These are phyloP conservation scores for Epichloe gansuensis DNA, from an alignment of 2,329 filamentous ascomycete species.

Conservation along the genomic window DNA sequence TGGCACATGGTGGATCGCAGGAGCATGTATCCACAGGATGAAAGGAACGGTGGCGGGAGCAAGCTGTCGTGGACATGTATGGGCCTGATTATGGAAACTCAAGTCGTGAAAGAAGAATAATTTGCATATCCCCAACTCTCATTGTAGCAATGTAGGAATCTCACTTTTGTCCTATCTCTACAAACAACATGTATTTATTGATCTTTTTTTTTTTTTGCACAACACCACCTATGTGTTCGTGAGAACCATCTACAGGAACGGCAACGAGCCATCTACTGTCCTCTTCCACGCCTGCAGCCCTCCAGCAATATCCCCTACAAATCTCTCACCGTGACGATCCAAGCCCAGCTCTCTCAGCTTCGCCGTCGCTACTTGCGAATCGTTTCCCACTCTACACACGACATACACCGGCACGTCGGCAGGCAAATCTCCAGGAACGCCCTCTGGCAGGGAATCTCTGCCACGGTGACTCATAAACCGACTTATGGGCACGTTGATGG, in stretches of 20 bases:
- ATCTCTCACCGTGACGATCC: conserved; percentile 37
- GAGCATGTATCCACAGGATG: conserved; percentile 1
- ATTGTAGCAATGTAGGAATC: conserved; percentile 7
- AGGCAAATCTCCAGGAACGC: conserved; percentile 27
- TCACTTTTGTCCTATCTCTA: background rate
- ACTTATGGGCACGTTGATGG: conserved; percentile 53
- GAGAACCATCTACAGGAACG: conserved; percentile 30
- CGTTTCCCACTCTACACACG: conserved; percentile 64
- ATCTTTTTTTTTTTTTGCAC: background rate
- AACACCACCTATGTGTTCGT: background rate
- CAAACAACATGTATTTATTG: background rate
- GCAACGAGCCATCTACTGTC: conserved; percentile 47
- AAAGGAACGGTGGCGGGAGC: background rate
- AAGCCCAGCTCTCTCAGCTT: conserved; percentile 52
- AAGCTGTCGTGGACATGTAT: background rate
- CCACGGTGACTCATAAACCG: conserved; percentile 44
- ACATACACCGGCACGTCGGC: conserved; percentile 50
- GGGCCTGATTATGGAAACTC: background rate
- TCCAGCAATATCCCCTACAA: conserved; percentile 59
- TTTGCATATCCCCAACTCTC: conserved; percentile 2
- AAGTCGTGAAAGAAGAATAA: background rate
- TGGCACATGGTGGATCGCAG: background rate
- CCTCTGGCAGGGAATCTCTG: conserved; percentile 12
- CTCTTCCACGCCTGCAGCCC: conserved; percentile 63
- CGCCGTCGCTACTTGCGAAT: conserved; percentile 59